Conservation (phyloP, 495 filamentous ascomycete genomes). For the Penicillium steckii region DNA sequence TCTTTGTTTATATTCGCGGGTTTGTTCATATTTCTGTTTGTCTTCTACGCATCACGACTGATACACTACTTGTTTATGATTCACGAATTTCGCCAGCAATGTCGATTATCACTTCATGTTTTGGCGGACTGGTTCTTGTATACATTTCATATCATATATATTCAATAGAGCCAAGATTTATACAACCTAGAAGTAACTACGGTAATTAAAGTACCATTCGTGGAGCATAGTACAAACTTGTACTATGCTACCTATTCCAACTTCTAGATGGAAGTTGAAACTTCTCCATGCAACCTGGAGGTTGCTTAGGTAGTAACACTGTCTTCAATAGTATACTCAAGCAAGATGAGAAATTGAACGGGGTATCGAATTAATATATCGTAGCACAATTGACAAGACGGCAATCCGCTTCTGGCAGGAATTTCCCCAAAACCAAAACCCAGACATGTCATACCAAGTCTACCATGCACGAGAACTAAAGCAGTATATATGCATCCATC, state of each 20-base stretch:
- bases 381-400: neutral
- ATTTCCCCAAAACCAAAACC: too few species aligned
- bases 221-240: too few species aligned
- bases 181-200: neutral
- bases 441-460: neutral
- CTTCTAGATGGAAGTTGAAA: too few species aligned
- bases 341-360: too few species aligned
- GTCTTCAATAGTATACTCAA: too few species aligned
- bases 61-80: constrained; percentile 19
- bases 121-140: neutral
- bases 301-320: too few species aligned
- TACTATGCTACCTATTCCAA: neutral
- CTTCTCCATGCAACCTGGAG: too few species aligned
- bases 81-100: constrained; percentile 15
- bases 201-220: too few species aligned
- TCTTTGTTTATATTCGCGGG: constrained; percentile 1
- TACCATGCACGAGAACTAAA: too few species aligned
- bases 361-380: constrained; percentile 29
- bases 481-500: too few species aligned
- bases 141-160: constrained; percentile 3
- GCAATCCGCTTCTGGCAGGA: too few species aligned
- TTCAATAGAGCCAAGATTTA: neutral
- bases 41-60: constrained; percentile 19
- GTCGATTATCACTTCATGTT: neutral
- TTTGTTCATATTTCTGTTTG: neutral